A percentile compares a stretch with the other conserved stretches of the same genome.
Conservation (phyloP, 768 basidiomycete species). For the Mrakia gelida region DNA sequence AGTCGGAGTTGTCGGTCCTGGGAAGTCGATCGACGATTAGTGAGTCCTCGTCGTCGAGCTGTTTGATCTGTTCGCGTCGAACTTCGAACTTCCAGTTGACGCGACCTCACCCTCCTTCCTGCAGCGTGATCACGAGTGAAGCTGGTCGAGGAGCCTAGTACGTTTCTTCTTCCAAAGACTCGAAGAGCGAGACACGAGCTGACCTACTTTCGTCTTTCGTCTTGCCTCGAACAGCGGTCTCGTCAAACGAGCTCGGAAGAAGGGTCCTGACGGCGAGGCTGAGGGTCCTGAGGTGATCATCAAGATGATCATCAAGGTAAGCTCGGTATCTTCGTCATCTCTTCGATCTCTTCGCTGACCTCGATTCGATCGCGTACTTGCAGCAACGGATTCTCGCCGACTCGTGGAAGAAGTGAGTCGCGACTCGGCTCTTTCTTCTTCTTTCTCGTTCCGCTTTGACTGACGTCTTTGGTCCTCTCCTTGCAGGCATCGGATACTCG, state of each 20-base stretch:
- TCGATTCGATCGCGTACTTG: neutral
- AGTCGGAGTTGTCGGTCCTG: neutral
- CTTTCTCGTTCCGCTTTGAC: neutral
- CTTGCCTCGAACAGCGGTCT: constrained; percentile 57
- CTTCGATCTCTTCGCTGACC: neutral
- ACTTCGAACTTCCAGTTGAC: neutral
- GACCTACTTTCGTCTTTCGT: constrained; percentile 48
- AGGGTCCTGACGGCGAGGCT: constrained; percentile 61
- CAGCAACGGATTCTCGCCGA: constrained; percentile 89
- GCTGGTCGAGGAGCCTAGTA: constrained; percentile 41
- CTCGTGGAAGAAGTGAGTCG: constrained; percentile 77
- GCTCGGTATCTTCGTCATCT: neutral
- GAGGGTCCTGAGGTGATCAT: constrained; percentile 88
- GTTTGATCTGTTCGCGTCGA: neutral
- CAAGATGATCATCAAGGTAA: constrained; percentile 86
- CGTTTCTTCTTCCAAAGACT: constrained; percentile 68
- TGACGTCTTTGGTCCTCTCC: neutral
- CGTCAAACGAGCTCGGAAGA: constrained; percentile 83
- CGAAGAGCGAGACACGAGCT: constrained; percentile 69
- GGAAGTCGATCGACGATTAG: constrained; percentile 30
- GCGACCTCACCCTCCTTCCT: constrained; percentile 41
- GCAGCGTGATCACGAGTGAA: constrained; percentile 26
- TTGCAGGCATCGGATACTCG: constrained; percentile 72
- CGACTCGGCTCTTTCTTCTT: neutral
- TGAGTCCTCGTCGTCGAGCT: neutral